Evolutionary conservation across 2,329 filamentous ascomycete species (phyloP), one percentile per base, ranked within the genome.

Genomic region (Pseudogymnoascus verrucosus): DNA sequence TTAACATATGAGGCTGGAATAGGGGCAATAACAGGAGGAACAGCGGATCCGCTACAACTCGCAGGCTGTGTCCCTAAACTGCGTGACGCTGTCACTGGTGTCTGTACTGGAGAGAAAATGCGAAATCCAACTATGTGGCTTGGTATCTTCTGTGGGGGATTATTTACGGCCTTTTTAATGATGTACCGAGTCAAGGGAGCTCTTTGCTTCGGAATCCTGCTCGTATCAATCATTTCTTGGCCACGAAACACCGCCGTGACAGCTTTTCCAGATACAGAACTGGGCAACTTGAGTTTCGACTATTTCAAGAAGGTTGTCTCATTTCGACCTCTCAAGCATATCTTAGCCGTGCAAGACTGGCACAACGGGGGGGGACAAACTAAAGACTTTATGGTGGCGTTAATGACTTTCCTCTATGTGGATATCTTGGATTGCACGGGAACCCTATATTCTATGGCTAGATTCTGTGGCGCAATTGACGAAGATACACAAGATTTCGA

Each of bases 191-290:
- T 96, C 75, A 93, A 93, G 78, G 91, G 91, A 64, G 91, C 91
- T 64, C 89, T 96, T 69, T 91, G 96, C 70, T 83, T 85, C 34
- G 91, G 91, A 36, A 95, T 96, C 67, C 74, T 93, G 23, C 83
- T 96, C 28, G 91, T 96, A 64, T 91, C 88, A 67, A 88, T 96
- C 75, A 91, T 95, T 74, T 96, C 90, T 5, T 96, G 91, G 91
- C 91, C 91, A 0, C 84, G 91, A 23, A 78, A 80, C 16, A 95
- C 91, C 0, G 74, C 82, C 0, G 87, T 96, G 63, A 93, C 91
- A 6, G 91, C 89, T 74, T 96, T 96, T 77, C 90, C 91, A 0
- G 80, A 93, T 71, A 90, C 84, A 0, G 69, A 80, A 0, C 74
- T 87, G 2, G 91, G 91, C 40, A 79, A 93, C 73, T 81, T 81